These are phyloP conservation scores for Wickerhamiella vanderwaltii DNA, from an alignment of 805 yeast genomes.

Conservation along the genomic window DNA sequence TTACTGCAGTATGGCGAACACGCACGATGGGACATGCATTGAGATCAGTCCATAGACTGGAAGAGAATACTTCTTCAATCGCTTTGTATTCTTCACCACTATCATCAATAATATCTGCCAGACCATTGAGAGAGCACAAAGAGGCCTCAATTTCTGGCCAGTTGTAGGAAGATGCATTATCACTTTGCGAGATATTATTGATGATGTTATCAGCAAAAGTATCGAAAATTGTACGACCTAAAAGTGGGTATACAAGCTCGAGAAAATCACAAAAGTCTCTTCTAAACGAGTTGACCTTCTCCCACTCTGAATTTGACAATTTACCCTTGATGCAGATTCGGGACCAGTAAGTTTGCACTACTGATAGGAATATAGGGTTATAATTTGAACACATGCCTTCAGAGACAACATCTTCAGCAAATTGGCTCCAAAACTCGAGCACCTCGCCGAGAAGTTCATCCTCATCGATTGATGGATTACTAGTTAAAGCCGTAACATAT, in stretches of 20 bases:
- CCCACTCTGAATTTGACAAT: constrained; percentile 24
- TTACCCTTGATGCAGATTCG: constrained; percentile 38
- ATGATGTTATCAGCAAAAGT: constrained; percentile 26
- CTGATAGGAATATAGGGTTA: constrained; percentile 31
- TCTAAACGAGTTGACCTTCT: constrained; percentile 58
- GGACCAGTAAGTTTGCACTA: constrained; percentile 54
- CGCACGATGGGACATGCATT: constrained; percentile 20
- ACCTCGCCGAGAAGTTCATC: constrained; percentile 24
- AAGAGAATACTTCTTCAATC: constrained; percentile 22
- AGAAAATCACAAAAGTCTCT: constrained; percentile 66
- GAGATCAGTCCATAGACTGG: constrained; percentile 24
- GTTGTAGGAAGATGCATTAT: constrained; percentile 13
- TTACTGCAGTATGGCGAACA: constrained; percentile 40
- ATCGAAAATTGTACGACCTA: constrained; percentile 42
- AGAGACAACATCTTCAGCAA: constrained; percentile 25
- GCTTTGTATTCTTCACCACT: constrained; percentile 26
- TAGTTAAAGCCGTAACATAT: constrained; percentile 15
- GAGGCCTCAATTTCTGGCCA: constrained; percentile 47
- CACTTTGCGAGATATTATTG: neutral
- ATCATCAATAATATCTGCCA: constrained; percentile 40
- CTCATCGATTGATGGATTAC: constrained; percentile 19
- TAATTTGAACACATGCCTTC: constrained; percentile 18
- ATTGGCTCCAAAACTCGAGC: constrained; percentile 28
- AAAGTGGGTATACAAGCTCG: constrained; percentile 54
- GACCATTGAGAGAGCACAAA: constrained; percentile 42